Base-by-base conservation (phyloP, 1,284 basidiomycete species). In the Austroboletus rostrupii region DNA sequence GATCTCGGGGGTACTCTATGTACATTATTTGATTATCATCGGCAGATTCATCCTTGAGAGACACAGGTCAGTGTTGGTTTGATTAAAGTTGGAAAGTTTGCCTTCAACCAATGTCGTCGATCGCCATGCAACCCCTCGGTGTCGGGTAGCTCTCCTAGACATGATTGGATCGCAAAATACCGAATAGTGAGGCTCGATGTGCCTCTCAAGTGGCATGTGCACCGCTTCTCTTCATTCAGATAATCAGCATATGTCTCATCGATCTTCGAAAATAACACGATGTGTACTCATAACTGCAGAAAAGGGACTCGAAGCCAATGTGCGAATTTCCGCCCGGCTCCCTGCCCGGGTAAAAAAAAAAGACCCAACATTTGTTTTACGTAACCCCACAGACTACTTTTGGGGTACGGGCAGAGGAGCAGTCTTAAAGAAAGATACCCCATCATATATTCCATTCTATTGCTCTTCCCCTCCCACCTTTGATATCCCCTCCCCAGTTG, bases 331-430 rank as follows among this genome's bases (percentile, higher is more conserved):
- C n/a, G n/a, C n/a, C n/a, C n/a, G n/a, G n/a, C 33, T 33, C 11
- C 3, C 32, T 1, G 9, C 3, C 12, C 32, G 28, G 12, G 28
- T 29, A 12, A 28, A 5, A 28, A 28, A 28, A 28, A 28, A 28
- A 28, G 10, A 10, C 7, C 28, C 28, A 28, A n/a, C 7, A 16
- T n/a, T 7, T 35, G 16, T 26, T 20, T 64, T 67, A 64, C 62
- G 65, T 64, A 64, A 64, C 60, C 64, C 61, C 65, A 64, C 28
- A 39, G 35, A 28, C 48, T 56, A 53, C 54, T 66, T 66, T 66
- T 70, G 64, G 64, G 64, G 64, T 50, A 42, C 28, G 37, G 37
- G 47, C 42, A 47, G 50, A 39, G 47, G 28, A 33, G 29, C 35
- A 53, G 16, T 35, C 32, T 50, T 14, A 32, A 12, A 29, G 12